Evolutionary conservation across 78 protist genomes (phyloP), one percentile per base, ranked within the genome.

Genomic region (Bodo saltans): DNA sequence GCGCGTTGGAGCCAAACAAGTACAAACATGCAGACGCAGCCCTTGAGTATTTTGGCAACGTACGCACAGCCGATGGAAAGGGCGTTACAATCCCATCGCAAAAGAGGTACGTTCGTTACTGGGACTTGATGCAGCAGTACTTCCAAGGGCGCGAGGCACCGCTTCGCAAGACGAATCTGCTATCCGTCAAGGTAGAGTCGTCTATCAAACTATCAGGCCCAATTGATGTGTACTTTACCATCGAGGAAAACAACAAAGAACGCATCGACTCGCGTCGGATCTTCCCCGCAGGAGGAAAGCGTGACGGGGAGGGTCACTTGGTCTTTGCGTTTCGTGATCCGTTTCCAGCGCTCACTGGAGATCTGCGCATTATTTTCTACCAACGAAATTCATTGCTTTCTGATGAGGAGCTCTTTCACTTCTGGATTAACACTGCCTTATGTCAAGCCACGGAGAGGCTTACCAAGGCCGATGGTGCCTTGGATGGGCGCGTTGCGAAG

Each of bases 41-140:
- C 2, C 3, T 85, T 33, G 60, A 85, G 32, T 3, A 1, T 39
- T 85, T 70, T 39, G 88, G 88, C 38, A 40, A 4, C 2, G 1
- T 8, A 3, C 80, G 88, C 29, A 75, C 88, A 17, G 0, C 26
- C 42, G 70, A 85, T 34, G 71, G 84, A 1, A 74, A 75, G 42
- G 88, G 88, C 4, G 88, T 85, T 32, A 85, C 88, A 27, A 75
- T 85, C 29, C 83, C 88, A 1, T 78, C 85, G 53, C 88, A 85
- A 67, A 11, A 33, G 25, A 35, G 88, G 28, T 85, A 84, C 35
- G 8, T 83, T n/a, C 69, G 86, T 37, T 83, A 83, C 78, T 83
- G 41, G 60, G 85, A 81, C 17, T 17, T 8, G 60, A 47, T 47
- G n/a, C 60, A 47, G 60, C 17, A 8, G 60, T n/a, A n/a, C n/a